Evolutionary conservation across 345 rosid genomes (phyloP), one percentile per base, ranked within the genome.

Genomic region (Garcia nutans): DNA sequence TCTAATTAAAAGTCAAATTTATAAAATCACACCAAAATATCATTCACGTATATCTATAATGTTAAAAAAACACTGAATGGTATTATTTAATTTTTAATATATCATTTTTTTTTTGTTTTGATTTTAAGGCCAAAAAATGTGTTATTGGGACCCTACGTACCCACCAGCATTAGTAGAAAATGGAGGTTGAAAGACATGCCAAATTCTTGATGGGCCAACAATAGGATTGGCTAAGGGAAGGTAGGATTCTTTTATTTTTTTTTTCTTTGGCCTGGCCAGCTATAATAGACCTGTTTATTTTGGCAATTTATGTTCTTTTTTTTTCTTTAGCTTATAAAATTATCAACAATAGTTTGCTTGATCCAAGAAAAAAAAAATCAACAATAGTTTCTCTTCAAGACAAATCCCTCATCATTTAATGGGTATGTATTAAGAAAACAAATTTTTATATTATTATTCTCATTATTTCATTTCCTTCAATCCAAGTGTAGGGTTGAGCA

Each of bases 211-310:
- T 56, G 70, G 70, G 70, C 62, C 70, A 63, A 49, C 22, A 10
- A 8, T 45, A 74, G 31, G 22, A 13, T 45, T 58, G 67, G 60
- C 26, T 19, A 58, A 75, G 67, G 73, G 57, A 75, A 59, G 73
- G 6, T 20, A 11, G 10, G 22, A 31, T 42, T 8, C 5, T 17
- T 31, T n/a, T n/a, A n/a, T n/a, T 66, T 5, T 10, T 52, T 72
- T 41, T 15, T 10, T 55, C 11, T 26, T 9, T 4, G 54, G 65
- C 13, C 45, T 26, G 72, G 55, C 65, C 65, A 6, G 44, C 73
- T 57, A 75, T 19, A 15, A 19, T 57, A 45, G 13, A 57, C 56
- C 5, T 44, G 42, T 64, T 65, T 31, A 20, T 63, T 28, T 28
- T 31, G 76, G 26, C 28, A 54, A 65, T 37, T 49, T 41, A 52